Evolutionary conservation across 139 green algal genomes (phyloP), one percentile per base, ranked within the genome.

Genomic region (Chlamydomonas sp.): DNA sequence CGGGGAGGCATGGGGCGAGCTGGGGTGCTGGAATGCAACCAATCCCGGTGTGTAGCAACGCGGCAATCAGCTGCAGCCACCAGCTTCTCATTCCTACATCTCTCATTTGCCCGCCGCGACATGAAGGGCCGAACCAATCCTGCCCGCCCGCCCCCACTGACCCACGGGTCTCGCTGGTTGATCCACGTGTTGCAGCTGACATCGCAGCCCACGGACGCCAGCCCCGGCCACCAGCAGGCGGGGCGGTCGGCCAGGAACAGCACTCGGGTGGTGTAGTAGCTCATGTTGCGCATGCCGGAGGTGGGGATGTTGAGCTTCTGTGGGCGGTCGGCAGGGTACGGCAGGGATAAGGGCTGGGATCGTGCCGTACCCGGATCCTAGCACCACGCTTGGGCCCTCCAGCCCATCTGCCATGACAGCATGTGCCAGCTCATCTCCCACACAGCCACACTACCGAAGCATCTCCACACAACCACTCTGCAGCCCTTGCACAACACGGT

Each of bases 101-200:
- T 49, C 31, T 49, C 31, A 49, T 49, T 49, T 49, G 31, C 31
- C 31, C 31, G 31, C 31, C 31, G 31, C 31, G 31, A 49, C 31
- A 49, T 49, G 31, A 49, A 49, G 31, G 31, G 0, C 31, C 31
- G 31, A 49, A 49, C 31, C 31, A 49, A 49, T 49, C 31, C 31
- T 2, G 8, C 8, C 67, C 67, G 3, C 67, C 67, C 67, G 12
- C 17, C 67, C 0, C 67, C 67, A 72, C 67, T 3, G 17, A 74
- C 68, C 2, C 31, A 9, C 17, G 68, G 6, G 68, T 15, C 17
- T 15, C 15, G 15, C 71, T 59, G 71, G 15, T 79, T 79, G 75
- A 79, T 79, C 75, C 75, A 79, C 57, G 75, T 79, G 75, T 79
- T 79, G 57, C 75, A 79, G 75, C 57, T 12, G 75, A 10, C 5